These are phyloP conservation scores for Candolleomyces eurysporus DNA, from an alignment of 768 basidiomycete genomes.

Conservation along the genomic window DNA sequence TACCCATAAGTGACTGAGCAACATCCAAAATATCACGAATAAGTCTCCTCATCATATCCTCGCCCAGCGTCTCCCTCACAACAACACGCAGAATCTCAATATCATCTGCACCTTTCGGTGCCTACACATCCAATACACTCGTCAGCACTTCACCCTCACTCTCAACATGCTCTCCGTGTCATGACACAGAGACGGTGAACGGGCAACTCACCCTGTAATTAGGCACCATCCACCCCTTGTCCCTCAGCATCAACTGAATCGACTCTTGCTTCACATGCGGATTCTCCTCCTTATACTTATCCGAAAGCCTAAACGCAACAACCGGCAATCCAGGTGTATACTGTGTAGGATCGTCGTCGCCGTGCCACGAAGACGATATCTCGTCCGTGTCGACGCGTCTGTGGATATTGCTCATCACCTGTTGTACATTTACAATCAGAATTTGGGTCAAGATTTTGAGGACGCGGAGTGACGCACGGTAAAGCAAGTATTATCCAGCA, in stretches of 20 bases:
- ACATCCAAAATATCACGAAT: constrained; percentile 51
- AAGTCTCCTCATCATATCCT: constrained; percentile 48
- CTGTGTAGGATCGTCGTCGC: constrained; percentile 38
- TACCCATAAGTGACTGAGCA: constrained; percentile 46
- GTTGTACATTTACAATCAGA: background rate
- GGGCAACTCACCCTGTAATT: constrained; percentile 44
- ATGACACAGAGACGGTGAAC: background rate
- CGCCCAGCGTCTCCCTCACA: constrained; percentile 54
- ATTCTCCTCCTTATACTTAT: constrained; percentile 49
- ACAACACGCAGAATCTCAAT: constrained; percentile 62
- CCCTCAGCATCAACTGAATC: constrained; percentile 47
- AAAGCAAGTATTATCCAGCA: constrained; percentile 54
- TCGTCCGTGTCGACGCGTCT: constrained; percentile 25
- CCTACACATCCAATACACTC: constrained; percentile 19
- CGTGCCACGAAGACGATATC: background rate
- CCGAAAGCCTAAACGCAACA: constrained; percentile 56
- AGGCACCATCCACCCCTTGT: constrained; percentile 62
- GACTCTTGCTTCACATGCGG: constrained; percentile 53
- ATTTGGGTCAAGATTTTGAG: background rate
- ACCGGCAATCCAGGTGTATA: constrained; percentile 59
- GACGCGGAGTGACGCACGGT: constrained; percentile 24
- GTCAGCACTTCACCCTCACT: no score
- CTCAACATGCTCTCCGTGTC: no score
- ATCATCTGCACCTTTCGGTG: constrained; percentile 48
- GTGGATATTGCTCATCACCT: constrained; percentile 53